phyloP scores from a whole-genome alignment of 768 basidiomycete species.

The Russula sp. region DNA sequence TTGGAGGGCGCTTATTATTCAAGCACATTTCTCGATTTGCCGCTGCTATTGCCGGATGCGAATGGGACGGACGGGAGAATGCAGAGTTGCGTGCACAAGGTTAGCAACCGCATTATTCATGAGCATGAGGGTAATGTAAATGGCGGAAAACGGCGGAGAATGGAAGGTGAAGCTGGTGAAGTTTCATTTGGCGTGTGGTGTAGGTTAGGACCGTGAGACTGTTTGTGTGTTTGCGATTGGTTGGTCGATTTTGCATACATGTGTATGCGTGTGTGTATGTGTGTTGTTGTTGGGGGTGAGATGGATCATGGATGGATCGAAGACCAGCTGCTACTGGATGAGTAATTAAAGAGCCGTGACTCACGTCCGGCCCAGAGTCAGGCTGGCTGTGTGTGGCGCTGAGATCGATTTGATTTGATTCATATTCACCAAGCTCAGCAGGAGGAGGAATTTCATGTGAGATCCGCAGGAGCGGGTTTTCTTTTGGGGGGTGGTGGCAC shows the following conservation, averaged over 20 bases:
- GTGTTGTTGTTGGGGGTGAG: not conserved
- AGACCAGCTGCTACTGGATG: not conserved
- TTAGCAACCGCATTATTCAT: not conserved
- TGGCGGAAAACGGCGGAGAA: constrained; percentile 8
- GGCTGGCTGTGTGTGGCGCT: constrained; percentile 1
- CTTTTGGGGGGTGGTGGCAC: not conserved
- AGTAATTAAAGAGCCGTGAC: constrained; percentile 9
- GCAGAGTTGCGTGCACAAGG: not conserved
- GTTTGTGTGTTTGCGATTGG: not conserved
- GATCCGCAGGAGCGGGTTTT: not conserved
- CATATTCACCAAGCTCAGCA: not conserved
- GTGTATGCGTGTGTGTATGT: not conserved
- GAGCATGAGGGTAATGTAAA: not conserved
- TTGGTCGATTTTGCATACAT: not conserved
- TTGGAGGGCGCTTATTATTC: not conserved
- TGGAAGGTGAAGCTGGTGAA: not conserved
- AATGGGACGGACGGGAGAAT: not conserved
- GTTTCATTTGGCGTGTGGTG: not conserved
- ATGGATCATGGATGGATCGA: constrained; percentile 21
- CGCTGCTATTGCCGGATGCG: not conserved
- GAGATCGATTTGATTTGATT: not conserved
- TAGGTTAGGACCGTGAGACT: not conserved
- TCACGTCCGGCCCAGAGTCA: not conserved
- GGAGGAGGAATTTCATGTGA: not conserved
- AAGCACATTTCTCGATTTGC: constrained; percentile 1